These are phyloP conservation scores for Pythium monospermum DNA, from an alignment of 352 stramenopile genomes.

Conservation along the genomic window DNA sequence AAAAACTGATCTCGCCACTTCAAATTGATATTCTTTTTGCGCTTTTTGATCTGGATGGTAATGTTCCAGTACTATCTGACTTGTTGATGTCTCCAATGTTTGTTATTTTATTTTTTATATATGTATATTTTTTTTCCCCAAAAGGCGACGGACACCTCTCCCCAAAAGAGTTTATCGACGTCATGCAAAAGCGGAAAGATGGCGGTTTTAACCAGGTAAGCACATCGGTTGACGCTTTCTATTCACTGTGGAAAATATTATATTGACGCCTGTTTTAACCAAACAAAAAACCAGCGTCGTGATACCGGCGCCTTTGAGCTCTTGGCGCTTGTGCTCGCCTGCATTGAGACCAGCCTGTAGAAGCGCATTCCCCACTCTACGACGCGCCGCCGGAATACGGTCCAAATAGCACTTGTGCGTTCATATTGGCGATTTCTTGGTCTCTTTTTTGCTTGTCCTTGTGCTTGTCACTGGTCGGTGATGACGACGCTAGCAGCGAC, in stretches of 20 bases:
- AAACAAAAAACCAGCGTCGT: too few species aligned
- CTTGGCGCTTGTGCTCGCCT: slow-evolving; percentile 54
- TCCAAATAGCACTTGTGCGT: slow-evolving; percentile 71
- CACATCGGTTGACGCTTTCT: not conserved
- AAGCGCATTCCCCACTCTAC: not conserved
- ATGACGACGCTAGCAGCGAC: too few species aligned
- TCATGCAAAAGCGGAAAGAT: slow-evolving; percentile 85
- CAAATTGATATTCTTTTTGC: slow-evolving; percentile 85
- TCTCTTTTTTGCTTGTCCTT: slow-evolving; percentile 64
- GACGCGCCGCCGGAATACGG: slow-evolving; percentile 45
- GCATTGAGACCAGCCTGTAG: slow-evolving; percentile 50
- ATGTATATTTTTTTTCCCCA: not conserved
- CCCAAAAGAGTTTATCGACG: slow-evolving; percentile 77
- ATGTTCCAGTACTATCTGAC: too few species aligned
- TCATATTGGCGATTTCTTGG: slow-evolving; percentile 51
- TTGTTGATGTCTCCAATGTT: too few species aligned
- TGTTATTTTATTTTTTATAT: too few species aligned
- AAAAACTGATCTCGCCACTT: slow-evolving; percentile 59
- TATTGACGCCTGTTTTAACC: slow-evolving; percentile 1
- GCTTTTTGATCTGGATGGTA: slow-evolving; percentile 78
- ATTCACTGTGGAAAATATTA: not conserved
- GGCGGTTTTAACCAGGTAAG: slow-evolving; percentile 75
- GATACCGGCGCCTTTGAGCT: slow-evolving; percentile 75
- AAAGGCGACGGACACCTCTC: slow-evolving; percentile 72
- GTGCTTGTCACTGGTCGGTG: too few species aligned